Conservation (phyloP, 148 eudicot species). For the Spergularia marina region DNA sequence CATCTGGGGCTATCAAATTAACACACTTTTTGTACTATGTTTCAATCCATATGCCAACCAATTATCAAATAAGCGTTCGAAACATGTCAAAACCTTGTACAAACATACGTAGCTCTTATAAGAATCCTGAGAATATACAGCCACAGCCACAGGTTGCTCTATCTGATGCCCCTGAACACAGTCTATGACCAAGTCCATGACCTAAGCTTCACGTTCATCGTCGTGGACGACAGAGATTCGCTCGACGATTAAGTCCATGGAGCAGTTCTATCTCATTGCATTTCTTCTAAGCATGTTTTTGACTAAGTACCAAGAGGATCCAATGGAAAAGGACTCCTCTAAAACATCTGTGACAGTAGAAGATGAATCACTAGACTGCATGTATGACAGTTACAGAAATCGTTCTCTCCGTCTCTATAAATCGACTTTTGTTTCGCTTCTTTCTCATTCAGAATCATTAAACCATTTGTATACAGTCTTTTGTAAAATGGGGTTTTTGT, state of each 20-base stretch:
- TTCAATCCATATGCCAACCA: too few relatives aligned
- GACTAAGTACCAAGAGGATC: background rate
- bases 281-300: background rate
- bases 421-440: background rate
- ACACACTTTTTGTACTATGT: too few relatives aligned
- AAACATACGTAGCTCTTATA: too few relatives aligned
- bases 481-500: background rate
- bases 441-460: background rate
- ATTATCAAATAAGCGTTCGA: too few relatives aligned
- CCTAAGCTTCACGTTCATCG: background rate
- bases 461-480: background rate
- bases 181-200: background rate
- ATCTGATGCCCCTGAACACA: too few relatives aligned
- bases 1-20: too few relatives aligned
- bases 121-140: too few relatives aligned
- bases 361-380: background rate
- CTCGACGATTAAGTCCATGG: background rate
- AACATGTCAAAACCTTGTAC: too few relatives aligned
- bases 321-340: background rate
- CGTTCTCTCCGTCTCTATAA: background rate
- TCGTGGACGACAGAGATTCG: background rate
- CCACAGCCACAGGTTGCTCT: too few relatives aligned
- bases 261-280: background rate
- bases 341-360: background rate
- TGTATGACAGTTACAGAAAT: background rate